Evolutionary conservation across 2,329 filamentous ascomycete genomes (phyloP).

Genomic region (Neonectria hederae): DNA sequence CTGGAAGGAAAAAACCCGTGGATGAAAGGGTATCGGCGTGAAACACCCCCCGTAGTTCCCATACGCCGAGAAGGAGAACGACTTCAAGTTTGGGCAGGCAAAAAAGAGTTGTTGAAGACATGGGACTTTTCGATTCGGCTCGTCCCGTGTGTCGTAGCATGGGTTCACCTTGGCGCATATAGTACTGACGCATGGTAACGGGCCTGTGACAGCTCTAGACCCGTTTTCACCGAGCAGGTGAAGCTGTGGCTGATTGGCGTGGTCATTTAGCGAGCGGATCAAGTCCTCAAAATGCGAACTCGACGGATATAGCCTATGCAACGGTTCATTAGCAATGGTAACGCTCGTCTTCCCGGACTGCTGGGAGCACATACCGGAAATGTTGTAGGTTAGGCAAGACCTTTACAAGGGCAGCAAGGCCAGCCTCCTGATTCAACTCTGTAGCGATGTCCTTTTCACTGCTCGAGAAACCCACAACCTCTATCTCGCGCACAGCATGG

Average conservation of each 20-base stretch:
- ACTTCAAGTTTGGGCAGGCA: constrained; percentile 5
- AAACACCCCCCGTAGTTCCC: neutral
- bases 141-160: neutral
- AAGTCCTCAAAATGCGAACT: neutral
- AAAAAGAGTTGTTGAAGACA: constrained; percentile 1
- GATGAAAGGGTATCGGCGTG: neutral
- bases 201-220: neutral
- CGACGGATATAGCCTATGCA: neutral
- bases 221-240: neutral
- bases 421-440: neutral
- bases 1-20: neutral
- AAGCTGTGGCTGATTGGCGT: constrained; percentile 1
- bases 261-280: neutral
- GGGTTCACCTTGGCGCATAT: neutral
- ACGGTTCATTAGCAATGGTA: neutral
- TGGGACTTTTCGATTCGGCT: neutral
- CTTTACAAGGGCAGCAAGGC: neutral
- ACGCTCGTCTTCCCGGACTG: neutral
- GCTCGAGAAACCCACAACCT: neutral
- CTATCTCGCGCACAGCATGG: neutral
- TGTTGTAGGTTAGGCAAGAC: neutral
- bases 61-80: neutral
- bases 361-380: neutral
- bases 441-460: neutral
- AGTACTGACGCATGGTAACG: neutral